phyloP scores from a whole-genome alignment of 1,284 basidiomycete genomes.

The Phenoliferia sp. region DNA sequence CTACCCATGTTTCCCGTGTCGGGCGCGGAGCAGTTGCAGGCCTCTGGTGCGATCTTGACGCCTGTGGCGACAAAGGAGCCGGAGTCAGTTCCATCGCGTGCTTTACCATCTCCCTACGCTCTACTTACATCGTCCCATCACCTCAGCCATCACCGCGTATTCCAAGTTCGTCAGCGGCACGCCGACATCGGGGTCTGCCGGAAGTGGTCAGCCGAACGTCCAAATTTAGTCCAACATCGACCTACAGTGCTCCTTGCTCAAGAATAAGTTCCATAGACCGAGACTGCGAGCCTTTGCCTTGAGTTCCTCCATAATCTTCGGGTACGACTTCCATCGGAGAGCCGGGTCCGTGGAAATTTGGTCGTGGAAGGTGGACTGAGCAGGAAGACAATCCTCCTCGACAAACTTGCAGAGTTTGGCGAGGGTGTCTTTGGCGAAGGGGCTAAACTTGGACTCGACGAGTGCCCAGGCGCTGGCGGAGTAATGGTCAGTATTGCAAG shows the following conservation, averaged over 20 bases:
- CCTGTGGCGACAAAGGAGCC: neutral
- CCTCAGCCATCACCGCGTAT: constrained; percentile 9
- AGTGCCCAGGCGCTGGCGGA: constrained; percentile 40
- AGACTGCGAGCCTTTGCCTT: constrained; percentile 80
- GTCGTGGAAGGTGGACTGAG: constrained; percentile 68
- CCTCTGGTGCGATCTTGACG: constrained; percentile 34
- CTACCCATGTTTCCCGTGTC: constrained; percentile 40
- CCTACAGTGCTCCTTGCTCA: constrained; percentile 76
- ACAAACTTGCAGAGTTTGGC: constrained; percentile 78
- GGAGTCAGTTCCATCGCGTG: neutral
- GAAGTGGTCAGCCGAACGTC: neutral
- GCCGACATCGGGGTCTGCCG: constrained; percentile 54
- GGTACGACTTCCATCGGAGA: constrained; percentile 76
- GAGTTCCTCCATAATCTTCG: constrained; percentile 75
- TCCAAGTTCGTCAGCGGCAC: constrained; percentile 82
- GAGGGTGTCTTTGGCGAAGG: constrained; percentile 78
- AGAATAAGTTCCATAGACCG: constrained; percentile 95
- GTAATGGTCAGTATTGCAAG: neutral
- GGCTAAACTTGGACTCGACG: constrained; percentile 57
- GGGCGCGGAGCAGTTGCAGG: constrained; percentile 35
- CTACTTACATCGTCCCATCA: constrained; percentile 6
- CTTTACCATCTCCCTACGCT: no score
- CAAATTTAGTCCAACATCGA: neutral
- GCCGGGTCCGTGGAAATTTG: constrained; percentile 74
- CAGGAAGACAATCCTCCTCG: constrained; percentile 79